Base-by-base conservation (phyloP, 1,139 yeast genomes). In the Geotrichum bryndzae region DNA sequence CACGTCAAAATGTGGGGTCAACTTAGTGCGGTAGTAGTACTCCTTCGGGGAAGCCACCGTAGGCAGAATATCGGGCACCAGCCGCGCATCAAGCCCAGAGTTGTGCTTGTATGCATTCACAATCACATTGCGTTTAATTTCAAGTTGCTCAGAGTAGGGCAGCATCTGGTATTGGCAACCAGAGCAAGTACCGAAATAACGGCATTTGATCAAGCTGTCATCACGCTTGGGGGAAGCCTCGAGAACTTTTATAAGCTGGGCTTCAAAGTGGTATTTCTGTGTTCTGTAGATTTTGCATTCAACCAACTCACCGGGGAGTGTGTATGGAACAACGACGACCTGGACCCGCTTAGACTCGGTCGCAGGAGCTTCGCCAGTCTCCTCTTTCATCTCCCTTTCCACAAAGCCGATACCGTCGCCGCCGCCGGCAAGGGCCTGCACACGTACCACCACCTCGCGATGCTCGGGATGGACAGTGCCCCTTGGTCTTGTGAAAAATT, bases 111-210 rank as follows among this genome's bases (percentile, higher is more conserved):
- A 94, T 0, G 99, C 99, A 70, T 90, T 89, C 45, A 75, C 80
- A 51, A 94, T 89, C 1, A 96, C 91, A 46, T 83, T 78, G 64
- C 83, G 81, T 74, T 94, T 94, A 71, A 88, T 81, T 58, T 76
- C 77, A 63, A 94, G 79, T 74, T 94, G 98, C 57, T 84, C 81
- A 0, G 80, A 80, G 72, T 94, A 94, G 1, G 82, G 79, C 33
- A 91, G 78, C 75, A 85, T 85, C 73, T 94, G 99, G 73, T 86
- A 90, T 74, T 94, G 99, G 73, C 98, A 92, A 5, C 99, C 99
- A 0, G 88, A 84, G 70, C 98, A 92, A 63, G 80, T 81, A 22
- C 90, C 86, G 75, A 92, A 94, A 70, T 91, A 88, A 60, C 81
- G 79, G 77, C 98, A 95, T 53, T 73, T 75, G 59, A 88, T 81